phyloP scores from a whole-genome alignment of 1,284 basidiomycete species.

The Ceratobasidium papillatum region DNA sequence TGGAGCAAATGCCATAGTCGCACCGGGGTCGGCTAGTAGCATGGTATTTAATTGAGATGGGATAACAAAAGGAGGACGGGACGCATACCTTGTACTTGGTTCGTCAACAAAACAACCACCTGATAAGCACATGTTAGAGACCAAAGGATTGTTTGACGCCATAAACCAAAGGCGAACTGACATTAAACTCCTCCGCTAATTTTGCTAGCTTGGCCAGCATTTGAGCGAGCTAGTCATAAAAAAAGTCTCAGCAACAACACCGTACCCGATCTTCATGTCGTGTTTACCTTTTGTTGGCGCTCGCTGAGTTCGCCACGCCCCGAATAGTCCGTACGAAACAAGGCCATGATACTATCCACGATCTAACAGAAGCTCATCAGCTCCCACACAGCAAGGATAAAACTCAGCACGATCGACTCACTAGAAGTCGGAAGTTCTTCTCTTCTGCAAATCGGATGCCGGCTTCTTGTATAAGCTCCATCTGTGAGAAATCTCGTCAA shows the following conservation, averaged over 20 bases:
- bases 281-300: constrained; percentile 82
- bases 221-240: constrained; percentile 63
- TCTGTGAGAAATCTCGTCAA: constrained; percentile 58
- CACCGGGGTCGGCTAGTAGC: constrained; percentile 83
- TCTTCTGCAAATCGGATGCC: constrained; percentile 84
- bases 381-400: neutral
- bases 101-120: constrained; percentile 87
- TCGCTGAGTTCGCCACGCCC: constrained; percentile 93
- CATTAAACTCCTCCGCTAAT: constrained; percentile 90
- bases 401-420: constrained; percentile 48
- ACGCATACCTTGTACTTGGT: constrained; percentile 84
- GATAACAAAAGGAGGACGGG: neutral
- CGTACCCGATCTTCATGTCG: neutral
- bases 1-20: constrained; percentile 93
- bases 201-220: constrained; percentile 92
- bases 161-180: constrained; percentile 49
- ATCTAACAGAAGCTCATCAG: constrained; percentile 61
- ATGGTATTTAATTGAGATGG: neutral
- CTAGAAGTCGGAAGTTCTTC: constrained; percentile 78
- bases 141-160: neutral
- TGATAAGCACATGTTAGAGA: constrained; percentile 50
- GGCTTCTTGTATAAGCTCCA: constrained; percentile 87
- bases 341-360: constrained; percentile 93
- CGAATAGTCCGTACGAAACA: constrained; percentile 91
- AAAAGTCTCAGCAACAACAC: constrained; percentile 41